Evolutionary conservation across 2,329 filamentous ascomycete species (phyloP).

Genomic region (Rutstroemia sp.): DNA sequence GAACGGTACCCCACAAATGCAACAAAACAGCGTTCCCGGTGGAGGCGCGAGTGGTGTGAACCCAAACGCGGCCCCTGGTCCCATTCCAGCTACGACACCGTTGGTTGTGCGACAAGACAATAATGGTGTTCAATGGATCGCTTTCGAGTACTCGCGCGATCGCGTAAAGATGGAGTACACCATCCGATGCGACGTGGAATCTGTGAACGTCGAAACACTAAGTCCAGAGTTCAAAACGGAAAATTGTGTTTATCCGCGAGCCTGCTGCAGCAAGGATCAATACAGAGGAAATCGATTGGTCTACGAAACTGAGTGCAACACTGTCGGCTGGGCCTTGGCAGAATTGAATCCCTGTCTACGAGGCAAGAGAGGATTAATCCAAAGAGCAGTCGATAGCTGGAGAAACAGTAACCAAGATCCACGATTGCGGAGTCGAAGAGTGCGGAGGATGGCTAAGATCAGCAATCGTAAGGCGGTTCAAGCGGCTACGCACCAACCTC

Average conservation of each 20-base stretch:
- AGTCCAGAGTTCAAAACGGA: conserved; percentile 89
- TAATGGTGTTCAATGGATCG: conserved; percentile 98
- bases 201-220: conserved; percentile 82
- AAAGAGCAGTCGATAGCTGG: conserved; percentile 97
- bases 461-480: conserved; percentile 72
- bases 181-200: conserved; percentile 95
- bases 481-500: conserved; percentile 43
- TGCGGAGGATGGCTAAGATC: conserved; percentile 94
- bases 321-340: conserved; percentile 97
- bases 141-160: conserved; percentile 95
- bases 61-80: conserved; percentile 86
- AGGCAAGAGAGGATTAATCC: conserved; percentile 91
- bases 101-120: conserved; percentile 89
- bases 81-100: conserved; percentile 93
- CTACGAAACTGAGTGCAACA: conserved; percentile 98
- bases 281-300: conserved; percentile 93
- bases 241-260: conserved; percentile 95
- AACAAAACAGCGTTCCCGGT: conserved; percentile 34
- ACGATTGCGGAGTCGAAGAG: conserved; percentile 79
- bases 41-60: conserved; percentile 56
- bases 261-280: conserved; percentile 90
- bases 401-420: conserved; percentile 98
- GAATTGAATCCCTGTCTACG: conserved; percentile 85
- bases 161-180: conserved; percentile 99
- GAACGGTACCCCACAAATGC: conserved; percentile 36